Evolutionary conservation across 495 filamentous ascomycete genomes (phyloP).

Genomic region (Penicillium diatomitis): DNA sequence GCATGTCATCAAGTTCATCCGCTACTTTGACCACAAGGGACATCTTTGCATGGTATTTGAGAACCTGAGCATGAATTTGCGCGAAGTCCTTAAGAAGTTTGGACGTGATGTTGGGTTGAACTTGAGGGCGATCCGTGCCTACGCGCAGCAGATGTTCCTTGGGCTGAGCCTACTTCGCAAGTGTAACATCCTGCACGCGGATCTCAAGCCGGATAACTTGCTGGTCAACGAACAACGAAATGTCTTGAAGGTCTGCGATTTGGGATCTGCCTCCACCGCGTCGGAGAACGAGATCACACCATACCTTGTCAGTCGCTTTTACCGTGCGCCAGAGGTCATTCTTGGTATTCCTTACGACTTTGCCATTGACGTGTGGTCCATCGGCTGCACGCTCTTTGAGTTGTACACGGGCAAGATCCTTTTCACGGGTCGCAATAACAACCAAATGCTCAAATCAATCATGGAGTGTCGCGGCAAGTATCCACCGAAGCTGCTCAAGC

Average conservation of each 20-base stretch:
- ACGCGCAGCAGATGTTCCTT: conserved; percentile 90
- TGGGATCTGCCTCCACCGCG: conserved; percentile 85
- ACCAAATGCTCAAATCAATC: conserved; percentile 91
- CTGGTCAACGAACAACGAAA: conserved; percentile 80
- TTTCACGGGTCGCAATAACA: conserved; percentile 91
- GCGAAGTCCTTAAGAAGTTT: conserved; percentile 93
- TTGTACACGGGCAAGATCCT: conserved; percentile 96
- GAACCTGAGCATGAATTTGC: conserved; percentile 83
- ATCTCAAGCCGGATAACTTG: conserved; percentile 96
- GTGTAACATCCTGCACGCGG: conserved; percentile 88
- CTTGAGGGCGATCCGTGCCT: conserved; percentile 71
- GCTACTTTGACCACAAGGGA: conserved; percentile 85
- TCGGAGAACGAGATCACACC: conserved; percentile 86
- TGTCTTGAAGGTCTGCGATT: conserved; percentile 85
- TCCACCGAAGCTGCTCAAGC: conserved; percentile 74
- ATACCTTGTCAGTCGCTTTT: conserved; percentile 93
- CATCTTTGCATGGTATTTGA: conserved; percentile 97
- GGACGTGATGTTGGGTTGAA: conserved; percentile 91
- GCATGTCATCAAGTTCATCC: conserved; percentile 79
- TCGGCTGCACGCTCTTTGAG: conserved; percentile 94
- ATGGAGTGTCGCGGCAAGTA: conserved; percentile 96
- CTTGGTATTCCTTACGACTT: conserved; percentile 91
- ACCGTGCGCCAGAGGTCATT: conserved; percentile 94
- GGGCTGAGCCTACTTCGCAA: conserved; percentile 77
- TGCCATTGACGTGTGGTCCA: conserved; percentile 93